Conservation (phyloP, 371 early-diverging fungal genomes). For the Quaeritorhiza haematococci region DNA sequence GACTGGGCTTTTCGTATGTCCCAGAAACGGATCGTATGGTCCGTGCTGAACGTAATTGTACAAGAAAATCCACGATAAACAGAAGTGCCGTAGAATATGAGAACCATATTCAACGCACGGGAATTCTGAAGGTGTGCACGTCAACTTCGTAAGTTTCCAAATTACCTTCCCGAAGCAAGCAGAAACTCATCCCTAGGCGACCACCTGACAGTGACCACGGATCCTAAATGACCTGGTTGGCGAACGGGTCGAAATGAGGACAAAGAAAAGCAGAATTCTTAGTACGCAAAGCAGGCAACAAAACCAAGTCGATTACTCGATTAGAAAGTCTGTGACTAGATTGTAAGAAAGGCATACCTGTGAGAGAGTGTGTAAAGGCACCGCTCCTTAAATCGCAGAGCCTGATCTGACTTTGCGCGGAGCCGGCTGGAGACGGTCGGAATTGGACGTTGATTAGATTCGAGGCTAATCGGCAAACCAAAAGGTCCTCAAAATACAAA, state of each 20-base stretch:
- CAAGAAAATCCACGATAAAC: background rate
- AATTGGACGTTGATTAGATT: background rate
- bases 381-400: constrained; percentile 78
- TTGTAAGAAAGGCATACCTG: constrained; percentile 2
- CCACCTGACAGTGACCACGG: constrained; percentile 70
- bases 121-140: background rate
- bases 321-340: background rate
- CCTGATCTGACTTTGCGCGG: constrained; percentile 58
- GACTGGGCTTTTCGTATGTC: constrained; percentile 71
- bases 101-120: background rate
- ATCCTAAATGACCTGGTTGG: constrained; percentile 63
- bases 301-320: background rate
- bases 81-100: background rate
- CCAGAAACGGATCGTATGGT: constrained; percentile 69
- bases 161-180: constrained; percentile 76
- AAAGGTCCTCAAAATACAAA: too few species aligned
- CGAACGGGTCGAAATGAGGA: too few species aligned
- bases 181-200: constrained; percentile 70
- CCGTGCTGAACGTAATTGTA: constrained; percentile 35
- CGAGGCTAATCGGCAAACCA: too few species aligned
- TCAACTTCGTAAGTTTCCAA: too few species aligned
- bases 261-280: background rate
- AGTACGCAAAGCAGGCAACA: constrained; percentile 3
- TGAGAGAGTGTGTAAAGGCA: constrained; percentile 65
- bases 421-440: constrained; percentile 47